These are phyloP conservation scores for Xanthoceras sorbifolium DNA, from an alignment of 345 rosid genomes.

Conservation along the genomic window DNA sequence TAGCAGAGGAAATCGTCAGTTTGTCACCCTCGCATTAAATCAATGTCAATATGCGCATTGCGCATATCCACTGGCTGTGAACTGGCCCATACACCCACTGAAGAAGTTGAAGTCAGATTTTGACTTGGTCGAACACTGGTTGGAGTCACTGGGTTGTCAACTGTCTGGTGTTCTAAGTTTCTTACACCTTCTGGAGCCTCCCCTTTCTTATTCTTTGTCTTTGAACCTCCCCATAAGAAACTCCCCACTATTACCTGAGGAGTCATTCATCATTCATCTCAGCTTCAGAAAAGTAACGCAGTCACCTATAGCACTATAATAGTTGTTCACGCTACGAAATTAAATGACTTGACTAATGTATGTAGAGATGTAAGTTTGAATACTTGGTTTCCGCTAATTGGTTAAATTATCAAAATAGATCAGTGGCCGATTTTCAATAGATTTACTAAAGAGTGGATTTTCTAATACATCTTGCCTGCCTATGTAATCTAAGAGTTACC, in stretches of 20 bases:
- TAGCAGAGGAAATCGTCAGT: constrained; percentile 40
- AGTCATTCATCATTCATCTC: constrained; percentile 11
- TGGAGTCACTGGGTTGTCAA: constrained; percentile 45
- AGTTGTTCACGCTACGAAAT: not conserved
- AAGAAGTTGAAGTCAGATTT: constrained; percentile 55
- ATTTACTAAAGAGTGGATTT: not conserved
- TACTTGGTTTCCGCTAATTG: not conserved
- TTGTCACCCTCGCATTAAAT: constrained; percentile 89
- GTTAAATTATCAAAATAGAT: not conserved
- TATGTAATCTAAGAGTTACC: constrained; percentile 38
- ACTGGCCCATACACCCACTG: constrained; percentile 73
- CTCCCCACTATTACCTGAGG: constrained; percentile 90
- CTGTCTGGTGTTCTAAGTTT: constrained; percentile 42
- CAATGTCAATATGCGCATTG: constrained; percentile 71
- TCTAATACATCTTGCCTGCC: not conserved
- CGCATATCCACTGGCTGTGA: constrained; percentile 72
- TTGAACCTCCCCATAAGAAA: constrained; percentile 80
- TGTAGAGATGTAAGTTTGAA: not conserved
- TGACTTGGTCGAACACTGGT: constrained; percentile 51
- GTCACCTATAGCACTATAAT: not conserved
- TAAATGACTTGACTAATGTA: not conserved
- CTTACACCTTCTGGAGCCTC: constrained; percentile 50
- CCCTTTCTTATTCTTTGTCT: constrained; percentile 67
- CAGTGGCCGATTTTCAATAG: not conserved
- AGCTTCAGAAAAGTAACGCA: not conserved